Conservation (phyloP, 768 basidiomycete species). For the Postia placenta region DNA sequence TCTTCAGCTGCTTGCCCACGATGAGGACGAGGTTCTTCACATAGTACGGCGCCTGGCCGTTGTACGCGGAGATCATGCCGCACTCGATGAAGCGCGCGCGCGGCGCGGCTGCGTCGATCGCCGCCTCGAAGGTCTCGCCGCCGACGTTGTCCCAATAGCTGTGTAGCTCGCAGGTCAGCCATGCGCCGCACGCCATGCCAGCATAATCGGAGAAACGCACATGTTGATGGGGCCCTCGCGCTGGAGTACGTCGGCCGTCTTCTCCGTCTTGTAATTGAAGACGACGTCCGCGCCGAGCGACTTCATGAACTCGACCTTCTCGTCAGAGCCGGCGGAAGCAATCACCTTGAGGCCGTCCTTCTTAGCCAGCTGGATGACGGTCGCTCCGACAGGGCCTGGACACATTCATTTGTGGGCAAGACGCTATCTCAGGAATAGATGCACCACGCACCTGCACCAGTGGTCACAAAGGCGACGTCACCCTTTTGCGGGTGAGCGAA, state of each 20-base stretch:
- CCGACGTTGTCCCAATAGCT: conserved; percentile 31
- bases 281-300: conserved; percentile 61
- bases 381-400: background rate
- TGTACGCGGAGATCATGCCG: conserved; percentile 25
- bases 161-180: background rate
- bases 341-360: conserved; percentile 52
- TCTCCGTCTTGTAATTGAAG: conserved; percentile 68
- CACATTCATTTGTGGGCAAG: no score
- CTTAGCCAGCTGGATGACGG: conserved; percentile 39
- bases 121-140: conserved; percentile 24
- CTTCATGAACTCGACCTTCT: conserved; percentile 59
- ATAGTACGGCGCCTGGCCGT: conserved; percentile 13
- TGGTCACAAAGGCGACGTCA: conserved; percentile 43
- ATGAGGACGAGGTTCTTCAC: conserved; percentile 23
- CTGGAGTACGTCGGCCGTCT: conserved; percentile 43
- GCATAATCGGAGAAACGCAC: conserved; percentile 22
- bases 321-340: conserved; percentile 65
- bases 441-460: conserved; percentile 33
- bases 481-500: conserved; percentile 37
- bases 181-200: background rate
- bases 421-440: no score
- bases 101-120: conserved; percentile 11
- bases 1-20: conserved; percentile 20
- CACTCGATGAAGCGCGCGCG: conserved; percentile 23
- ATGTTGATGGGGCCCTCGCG: conserved; percentile 55